phyloP scores from a whole-genome alignment of 768 basidiomycete genomes.

The Paxillus ammoniavirescens region DNA sequence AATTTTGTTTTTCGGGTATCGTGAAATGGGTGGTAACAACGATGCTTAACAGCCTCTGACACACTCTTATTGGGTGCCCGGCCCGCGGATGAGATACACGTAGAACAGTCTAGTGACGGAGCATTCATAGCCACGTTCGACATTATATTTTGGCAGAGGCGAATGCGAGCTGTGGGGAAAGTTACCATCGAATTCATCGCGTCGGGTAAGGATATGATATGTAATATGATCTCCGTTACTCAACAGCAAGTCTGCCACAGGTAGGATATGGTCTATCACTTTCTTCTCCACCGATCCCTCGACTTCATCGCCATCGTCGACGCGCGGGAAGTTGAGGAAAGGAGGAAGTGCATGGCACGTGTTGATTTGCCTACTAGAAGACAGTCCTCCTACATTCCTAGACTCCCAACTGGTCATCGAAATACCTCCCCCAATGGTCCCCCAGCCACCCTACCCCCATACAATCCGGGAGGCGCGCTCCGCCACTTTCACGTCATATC shows the following conservation, averaged over 20 bases:
- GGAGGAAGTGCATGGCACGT: slow-evolving; percentile 36
- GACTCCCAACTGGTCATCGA: slow-evolving; percentile 24
- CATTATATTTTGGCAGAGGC: slow-evolving; percentile 60
- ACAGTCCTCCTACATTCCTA: too few relatives aligned
- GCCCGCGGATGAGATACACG: slow-evolving; percentile 49
- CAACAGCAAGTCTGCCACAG: slow-evolving; percentile 2
- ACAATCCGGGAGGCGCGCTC: too few relatives aligned
- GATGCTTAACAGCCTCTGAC: slow-evolving; percentile 26
- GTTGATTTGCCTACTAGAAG: slow-evolving; percentile 45
- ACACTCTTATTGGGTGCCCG: slow-evolving; percentile 41
- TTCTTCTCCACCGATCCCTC: slow-evolving; percentile 14
- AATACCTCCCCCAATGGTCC: slow-evolving; percentile 36
- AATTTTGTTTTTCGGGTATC: slow-evolving; percentile 12
- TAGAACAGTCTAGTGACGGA: slow-evolving; percentile 40
- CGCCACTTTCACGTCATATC: too few relatives aligned
- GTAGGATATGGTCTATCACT: slow-evolving; percentile 24
- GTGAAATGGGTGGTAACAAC: not conserved
- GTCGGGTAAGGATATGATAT: slow-evolving; percentile 7
- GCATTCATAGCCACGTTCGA: slow-evolving; percentile 53
- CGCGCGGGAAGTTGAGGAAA: slow-evolving; percentile 8
- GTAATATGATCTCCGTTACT: not conserved
- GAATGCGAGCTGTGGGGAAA: slow-evolving; percentile 60
- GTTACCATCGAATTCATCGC: slow-evolving; percentile 71
- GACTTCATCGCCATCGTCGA: not conserved
- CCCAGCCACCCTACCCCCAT: too few relatives aligned